These are phyloP conservation scores for Pyrenochaeta sp. DNA, from an alignment of 2,329 filamentous ascomycete species.

Conservation along the genomic window DNA sequence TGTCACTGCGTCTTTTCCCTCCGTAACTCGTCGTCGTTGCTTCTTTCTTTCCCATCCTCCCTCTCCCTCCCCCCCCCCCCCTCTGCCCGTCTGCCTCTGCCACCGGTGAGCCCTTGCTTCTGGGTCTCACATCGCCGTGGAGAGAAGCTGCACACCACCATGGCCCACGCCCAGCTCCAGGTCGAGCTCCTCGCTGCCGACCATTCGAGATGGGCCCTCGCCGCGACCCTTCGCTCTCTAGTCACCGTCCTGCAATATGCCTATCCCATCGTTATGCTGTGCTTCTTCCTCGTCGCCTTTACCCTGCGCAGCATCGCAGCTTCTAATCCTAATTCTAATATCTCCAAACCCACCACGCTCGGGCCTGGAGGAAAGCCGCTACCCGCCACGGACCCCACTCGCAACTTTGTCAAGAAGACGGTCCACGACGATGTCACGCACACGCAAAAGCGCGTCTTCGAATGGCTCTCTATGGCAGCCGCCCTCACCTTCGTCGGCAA, in stretches of 20 bases:
- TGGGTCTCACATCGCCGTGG: conserved; percentile 15
- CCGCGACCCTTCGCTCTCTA: conserved; percentile 24
- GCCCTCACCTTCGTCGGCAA: conserved; percentile 80
- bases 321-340: conserved; percentile 55
- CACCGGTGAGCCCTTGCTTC: conserved; percentile 16
- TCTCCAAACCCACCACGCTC: conserved; percentile 60
- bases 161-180: conserved; percentile 25
- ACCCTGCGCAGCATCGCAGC: conserved; percentile 67
- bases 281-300: conserved; percentile 71
- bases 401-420: conserved; percentile 56
- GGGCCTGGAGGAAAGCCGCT: conserved; percentile 92
- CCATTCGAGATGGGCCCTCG: conserved; percentile 27
- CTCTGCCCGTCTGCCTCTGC: conserved; percentile 12
- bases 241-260: conserved; percentile 60
- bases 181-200: conserved; percentile 20
- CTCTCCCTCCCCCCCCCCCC: conserved; percentile 6
- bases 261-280: conserved; percentile 70
- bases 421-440: conserved; percentile 67
- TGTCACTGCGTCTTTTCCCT: conserved; percentile 2
- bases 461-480: conserved; percentile 75
- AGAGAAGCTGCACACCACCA: conserved; percentile 25
- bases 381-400: conserved; percentile 66
- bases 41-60: conserved; percentile 4
- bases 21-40: background rate
- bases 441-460: conserved; percentile 75